These are phyloP conservation scores for Eudorina sp. DNA, from an alignment of 139 green algal species.

Conservation along the genomic window DNA sequence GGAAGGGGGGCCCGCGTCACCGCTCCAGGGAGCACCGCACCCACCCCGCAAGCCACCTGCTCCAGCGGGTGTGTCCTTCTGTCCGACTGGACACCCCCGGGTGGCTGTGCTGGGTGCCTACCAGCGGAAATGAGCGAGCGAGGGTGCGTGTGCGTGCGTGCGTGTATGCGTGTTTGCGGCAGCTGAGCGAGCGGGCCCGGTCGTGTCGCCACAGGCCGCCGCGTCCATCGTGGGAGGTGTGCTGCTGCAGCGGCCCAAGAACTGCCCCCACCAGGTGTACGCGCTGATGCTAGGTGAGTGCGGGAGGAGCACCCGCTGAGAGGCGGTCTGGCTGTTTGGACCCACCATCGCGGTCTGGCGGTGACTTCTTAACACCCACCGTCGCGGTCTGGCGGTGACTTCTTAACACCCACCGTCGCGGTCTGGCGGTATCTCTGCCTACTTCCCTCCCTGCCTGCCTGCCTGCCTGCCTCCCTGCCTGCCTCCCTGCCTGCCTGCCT, in stretches of 20 bases:
- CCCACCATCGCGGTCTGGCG: neutral
- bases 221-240: slow-evolving; percentile 39
- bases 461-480: neutral
- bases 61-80: no score
- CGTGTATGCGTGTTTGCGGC: no score
- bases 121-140: no score
- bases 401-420: neutral
- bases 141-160: no score
- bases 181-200: neutral
- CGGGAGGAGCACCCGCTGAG: neutral
- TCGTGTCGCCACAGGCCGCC: slow-evolving; percentile 60
- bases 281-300: slow-evolving; percentile 58
- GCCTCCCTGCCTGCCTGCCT: neutral
- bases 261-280: slow-evolving; percentile 66
- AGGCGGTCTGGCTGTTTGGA: neutral
- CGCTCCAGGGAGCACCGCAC: no score
- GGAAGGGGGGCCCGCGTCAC: no score
- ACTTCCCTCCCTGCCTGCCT: neutral
- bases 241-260: slow-evolving; percentile 51
- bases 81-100: no score
- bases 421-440: neutral
- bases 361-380: neutral
- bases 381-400: neutral
- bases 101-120: no score
- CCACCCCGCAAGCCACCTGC: no score